These are phyloP conservation scores for Zoysia matrella DNA, from an alignment of 202 grass and related monocot species.

Conservation along the genomic window DNA sequence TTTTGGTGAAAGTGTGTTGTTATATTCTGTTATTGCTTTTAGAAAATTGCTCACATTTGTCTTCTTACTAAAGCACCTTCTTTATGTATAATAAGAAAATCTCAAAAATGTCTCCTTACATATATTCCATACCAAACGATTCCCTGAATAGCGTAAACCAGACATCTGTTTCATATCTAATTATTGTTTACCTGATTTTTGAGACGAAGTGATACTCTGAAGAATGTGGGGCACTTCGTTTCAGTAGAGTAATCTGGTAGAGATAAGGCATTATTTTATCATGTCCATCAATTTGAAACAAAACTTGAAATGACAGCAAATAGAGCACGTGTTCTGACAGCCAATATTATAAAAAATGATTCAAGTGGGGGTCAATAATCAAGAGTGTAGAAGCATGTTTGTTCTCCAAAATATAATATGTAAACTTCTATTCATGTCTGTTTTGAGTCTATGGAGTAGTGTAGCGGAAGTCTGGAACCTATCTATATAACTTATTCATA, in stretches of 20 bases:
- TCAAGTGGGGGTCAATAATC: not conserved
- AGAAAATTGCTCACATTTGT: no score
- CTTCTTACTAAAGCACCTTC: no score
- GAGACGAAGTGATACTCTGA: not conserved
- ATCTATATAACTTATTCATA: constrained; percentile 26
- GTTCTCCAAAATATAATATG: not conserved
- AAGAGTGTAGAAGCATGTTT: not conserved
- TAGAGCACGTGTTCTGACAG: not conserved
- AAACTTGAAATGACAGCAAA: not conserved
- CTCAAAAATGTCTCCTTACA: not conserved
- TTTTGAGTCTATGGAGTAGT: constrained; percentile 30
- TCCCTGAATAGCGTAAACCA: not conserved
- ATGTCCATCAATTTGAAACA: constrained; percentile 24
- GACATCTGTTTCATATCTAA: not conserved
- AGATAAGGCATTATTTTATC: constrained; percentile 8
- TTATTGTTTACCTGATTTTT: not conserved
- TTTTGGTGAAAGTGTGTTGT: not conserved
- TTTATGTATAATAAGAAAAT: not conserved
- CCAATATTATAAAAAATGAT: not conserved
- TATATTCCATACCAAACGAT: not conserved
- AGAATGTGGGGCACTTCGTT: constrained; percentile 11
- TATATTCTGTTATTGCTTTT: no score
- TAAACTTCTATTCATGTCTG: not conserved
- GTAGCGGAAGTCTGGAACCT: constrained; percentile 29
- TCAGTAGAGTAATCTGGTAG: not conserved